Base-by-base conservation (phyloP, 805 yeast genomes). In the Wickerhamiella sergipiensis region DNA sequence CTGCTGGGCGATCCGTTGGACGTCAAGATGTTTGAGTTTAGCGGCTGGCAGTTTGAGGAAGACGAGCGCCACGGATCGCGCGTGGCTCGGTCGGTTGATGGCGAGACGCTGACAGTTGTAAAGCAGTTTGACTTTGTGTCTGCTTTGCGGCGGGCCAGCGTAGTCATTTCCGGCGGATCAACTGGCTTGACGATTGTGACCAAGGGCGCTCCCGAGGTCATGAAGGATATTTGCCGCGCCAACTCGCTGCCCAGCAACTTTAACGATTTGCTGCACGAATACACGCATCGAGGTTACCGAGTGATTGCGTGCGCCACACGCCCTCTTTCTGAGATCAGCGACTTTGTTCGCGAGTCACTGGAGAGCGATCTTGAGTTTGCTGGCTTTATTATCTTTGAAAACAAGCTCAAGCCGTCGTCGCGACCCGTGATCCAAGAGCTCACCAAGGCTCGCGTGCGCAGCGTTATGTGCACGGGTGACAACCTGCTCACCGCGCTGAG, bases 391-490 rank as follows among this genome's bases (percentile, higher is more conserved):
- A 73, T 92, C 2, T 92, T 92, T 69, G 97, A 92, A 63, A 92
- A 92, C 66, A 85, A 87, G 65, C 71, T 92, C 60, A 92, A 92
- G 62, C 68, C 74, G 1, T 71, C 83, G 0, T 83, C 96, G 0
- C 71, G 71, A 8, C 66, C 69, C 0, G 85, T 89, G 0, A 71
- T 92, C 47, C 56, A 65, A 12, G 73, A 77, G 52, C 71, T 92
- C 47, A 69, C 70, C 21, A 72, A 71, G 6, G 97, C 98, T 0
- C 72, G 77, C 21, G 74, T 92, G 47, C 73, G 97, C 58, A 85
- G 92, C 0, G 70, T 88, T 26, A 92, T 92, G 98, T 92, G 98
- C 66, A 92, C 98, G 0, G 99, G 99, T 50, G 99, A 92, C 65
- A 92, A 92, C 62, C 79, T 92, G 18, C 70, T 92, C 51, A 92